These are phyloP conservation scores for Calonectria pseudoturangicola DNA, from an alignment of 2,329 filamentous ascomycete species.

Conservation along the genomic window DNA sequence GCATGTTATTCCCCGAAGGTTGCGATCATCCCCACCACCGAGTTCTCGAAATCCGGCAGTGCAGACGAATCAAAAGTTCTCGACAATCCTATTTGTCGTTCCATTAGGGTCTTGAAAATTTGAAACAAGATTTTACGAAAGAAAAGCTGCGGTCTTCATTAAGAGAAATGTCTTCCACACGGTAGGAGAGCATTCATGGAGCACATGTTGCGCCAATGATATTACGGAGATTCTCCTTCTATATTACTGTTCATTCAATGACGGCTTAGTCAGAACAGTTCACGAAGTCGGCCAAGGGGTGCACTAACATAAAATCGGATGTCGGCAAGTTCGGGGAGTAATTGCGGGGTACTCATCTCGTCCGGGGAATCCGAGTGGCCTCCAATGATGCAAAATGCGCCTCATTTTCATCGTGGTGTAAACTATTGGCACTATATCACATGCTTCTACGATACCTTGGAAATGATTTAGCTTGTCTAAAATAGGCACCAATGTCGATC, in stretches of 20 bases:
- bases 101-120: not conserved
- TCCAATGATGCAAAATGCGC: not conserved
- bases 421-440: not conserved
- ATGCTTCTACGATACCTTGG: not conserved
- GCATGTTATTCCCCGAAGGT: not conserved
- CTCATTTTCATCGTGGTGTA: not conserved
- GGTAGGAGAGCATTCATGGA: not conserved
- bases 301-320: not conserved
- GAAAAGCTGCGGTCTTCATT: no score
- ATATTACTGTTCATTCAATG: no score
- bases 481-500: no score
- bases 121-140: not conserved
- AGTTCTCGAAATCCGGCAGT: not conserved
- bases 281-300: not conserved
- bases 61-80: not conserved
- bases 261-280: not conserved
- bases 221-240: no score
- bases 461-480: no score
- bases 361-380: slow-evolving; percentile 3
- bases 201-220: no score
- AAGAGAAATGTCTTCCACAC: not conserved
- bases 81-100: not conserved
- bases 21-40: not conserved
- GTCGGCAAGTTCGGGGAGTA: slow-evolving; percentile 8
- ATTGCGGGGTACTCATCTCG: not conserved